Percentiles rank a stretch among this genome's conserved stretches.
Conservation (phyloP, 2,329 filamentous ascomycete genomes). For the Iodosphaeria phyllophila region DNA sequence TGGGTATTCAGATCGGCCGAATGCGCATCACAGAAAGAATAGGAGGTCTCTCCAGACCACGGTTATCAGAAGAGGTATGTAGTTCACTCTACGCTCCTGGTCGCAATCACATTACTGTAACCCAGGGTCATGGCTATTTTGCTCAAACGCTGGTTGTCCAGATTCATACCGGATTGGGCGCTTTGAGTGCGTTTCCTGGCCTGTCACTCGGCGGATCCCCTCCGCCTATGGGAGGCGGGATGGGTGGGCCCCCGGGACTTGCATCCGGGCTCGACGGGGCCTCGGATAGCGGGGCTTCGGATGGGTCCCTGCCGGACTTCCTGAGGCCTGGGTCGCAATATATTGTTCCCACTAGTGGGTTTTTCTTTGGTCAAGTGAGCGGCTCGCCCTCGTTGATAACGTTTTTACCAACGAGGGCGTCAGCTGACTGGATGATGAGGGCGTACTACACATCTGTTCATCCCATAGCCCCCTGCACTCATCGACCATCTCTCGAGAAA, state of each 20-base stretch:
- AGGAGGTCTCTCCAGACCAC: conserved; percentile 52
- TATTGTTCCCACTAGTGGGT: conserved; percentile 46
- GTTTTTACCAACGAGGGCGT: conserved; percentile 37
- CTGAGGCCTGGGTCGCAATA: conserved; percentile 46
- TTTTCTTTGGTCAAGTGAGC: conserved; percentile 40
- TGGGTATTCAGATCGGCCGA: conserved; percentile 53
- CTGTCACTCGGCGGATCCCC: conserved; percentile 5
- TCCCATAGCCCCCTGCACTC: conserved; percentile 46
- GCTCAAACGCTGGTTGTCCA: too few species aligned
- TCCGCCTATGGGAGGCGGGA: conserved; percentile 6
- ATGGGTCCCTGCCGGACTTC: conserved; percentile 26
- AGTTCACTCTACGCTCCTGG: conserved; percentile 1
- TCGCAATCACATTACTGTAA: too few species aligned
- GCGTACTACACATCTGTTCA: conserved; percentile 55
- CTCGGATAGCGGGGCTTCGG: conserved; percentile 7
- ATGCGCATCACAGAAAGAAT: conserved; percentile 58
- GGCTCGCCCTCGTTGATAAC: conserved; percentile 32
- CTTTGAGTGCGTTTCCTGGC: too few species aligned
- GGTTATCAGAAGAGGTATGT: conserved; percentile 49
- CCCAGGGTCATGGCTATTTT: too few species aligned
- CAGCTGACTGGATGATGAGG: conserved; percentile 41
- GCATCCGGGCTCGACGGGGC: conserved; percentile 8
- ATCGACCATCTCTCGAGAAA: conserved; percentile 46
- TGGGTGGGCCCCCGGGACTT: too few species aligned
- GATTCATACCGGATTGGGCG: too few species aligned